Conservation (phyloP, 1,284 basidiomycete genomes). For the Puccinia novopanici region DNA sequence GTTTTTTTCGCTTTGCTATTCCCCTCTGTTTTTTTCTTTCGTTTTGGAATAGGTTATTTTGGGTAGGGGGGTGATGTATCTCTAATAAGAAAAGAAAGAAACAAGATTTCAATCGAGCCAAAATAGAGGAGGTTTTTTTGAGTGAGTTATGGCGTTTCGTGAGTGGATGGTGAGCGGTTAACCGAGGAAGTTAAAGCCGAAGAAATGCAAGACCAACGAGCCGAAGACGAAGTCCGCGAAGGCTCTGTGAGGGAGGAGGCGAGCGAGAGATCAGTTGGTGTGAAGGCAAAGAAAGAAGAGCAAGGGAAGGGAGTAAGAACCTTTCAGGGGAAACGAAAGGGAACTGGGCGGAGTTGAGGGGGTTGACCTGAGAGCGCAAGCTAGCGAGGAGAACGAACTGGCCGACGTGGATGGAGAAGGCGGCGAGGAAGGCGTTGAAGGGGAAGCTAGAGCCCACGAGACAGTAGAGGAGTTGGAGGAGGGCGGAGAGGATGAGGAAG, state of each 20-base stretch:
- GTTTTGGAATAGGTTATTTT: not conserved
- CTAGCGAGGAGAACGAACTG: constrained; percentile 95
- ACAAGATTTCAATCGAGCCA: not conserved
- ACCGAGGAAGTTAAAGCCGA: constrained; percentile 94
- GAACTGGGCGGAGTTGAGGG: constrained; percentile 68
- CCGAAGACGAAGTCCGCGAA: constrained; percentile 95
- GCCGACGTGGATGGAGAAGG: constrained; percentile 91
- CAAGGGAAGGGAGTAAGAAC: constrained; percentile 57
- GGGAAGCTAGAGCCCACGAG: constrained; percentile 87
- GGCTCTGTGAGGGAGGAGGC: constrained; percentile 60
- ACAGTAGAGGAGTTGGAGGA: constrained; percentile 89
- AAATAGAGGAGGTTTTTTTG: no score
- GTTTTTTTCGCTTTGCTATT: not conserved
- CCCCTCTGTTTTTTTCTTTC: not conserved
- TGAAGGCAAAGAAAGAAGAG: not conserved
- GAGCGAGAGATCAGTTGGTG: not conserved
- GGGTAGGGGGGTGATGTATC: not conserved
- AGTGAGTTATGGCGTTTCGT: not conserved
- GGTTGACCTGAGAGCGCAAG: constrained; percentile 86
- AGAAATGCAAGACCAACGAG: constrained; percentile 93
- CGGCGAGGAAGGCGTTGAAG: constrained; percentile 94
- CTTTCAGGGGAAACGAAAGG: constrained; percentile 60
- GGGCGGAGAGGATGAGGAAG: constrained; percentile 87
- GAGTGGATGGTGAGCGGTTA: constrained; percentile 58
- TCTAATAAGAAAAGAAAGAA: no score